phyloP scores from a whole-genome alignment of 2,329 filamentous ascomycete genomes.

The Dactylonectria macrodidyma region DNA sequence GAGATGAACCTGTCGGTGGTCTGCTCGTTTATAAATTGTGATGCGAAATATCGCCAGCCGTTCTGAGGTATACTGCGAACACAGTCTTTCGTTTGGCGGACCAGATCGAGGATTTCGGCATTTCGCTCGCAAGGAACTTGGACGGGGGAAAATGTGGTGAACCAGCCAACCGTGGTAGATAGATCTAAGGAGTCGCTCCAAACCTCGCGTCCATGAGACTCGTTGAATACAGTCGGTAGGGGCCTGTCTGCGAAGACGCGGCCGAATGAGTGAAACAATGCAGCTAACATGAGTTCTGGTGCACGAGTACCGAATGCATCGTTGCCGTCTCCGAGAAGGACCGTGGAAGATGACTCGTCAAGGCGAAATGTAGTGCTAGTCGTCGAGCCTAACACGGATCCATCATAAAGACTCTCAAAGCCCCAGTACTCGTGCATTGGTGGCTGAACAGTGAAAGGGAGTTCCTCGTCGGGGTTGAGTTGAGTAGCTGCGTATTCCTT shows the following conservation, averaged over 20 bases:
- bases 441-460: background rate
- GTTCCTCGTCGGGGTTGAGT: background rate
- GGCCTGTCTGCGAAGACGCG: background rate
- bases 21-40: background rate
- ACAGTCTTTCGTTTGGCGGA: constrained; percentile 1
- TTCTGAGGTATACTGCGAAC: background rate
- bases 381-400: background rate
- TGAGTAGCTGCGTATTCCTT: background rate
- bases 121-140: background rate
- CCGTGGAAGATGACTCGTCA: constrained; percentile 17
- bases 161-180: constrained; percentile 13
- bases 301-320: constrained; percentile 47
- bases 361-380: constrained; percentile 25
- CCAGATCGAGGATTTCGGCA: constrained; percentile 3
- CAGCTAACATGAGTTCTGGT: constrained; percentile 50
- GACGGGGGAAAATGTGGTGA: constrained; percentile 13
- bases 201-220: constrained; percentile 10
- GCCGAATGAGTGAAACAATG: constrained; percentile 44
- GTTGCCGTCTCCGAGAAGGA: constrained; percentile 33
- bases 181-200: too few species aligned
- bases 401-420: background rate
- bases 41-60: constrained; percentile 6
- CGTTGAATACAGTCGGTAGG: constrained; percentile 1
- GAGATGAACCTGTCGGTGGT: background rate
- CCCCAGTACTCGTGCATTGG: constrained; percentile 1